Percentiles rank a stretch among this genome's conserved stretches.
These are phyloP conservation scores for Aspergillus aculeatus DNA, from an alignment of 2,329 filamentous ascomycete species.

Conservation along the genomic window DNA sequence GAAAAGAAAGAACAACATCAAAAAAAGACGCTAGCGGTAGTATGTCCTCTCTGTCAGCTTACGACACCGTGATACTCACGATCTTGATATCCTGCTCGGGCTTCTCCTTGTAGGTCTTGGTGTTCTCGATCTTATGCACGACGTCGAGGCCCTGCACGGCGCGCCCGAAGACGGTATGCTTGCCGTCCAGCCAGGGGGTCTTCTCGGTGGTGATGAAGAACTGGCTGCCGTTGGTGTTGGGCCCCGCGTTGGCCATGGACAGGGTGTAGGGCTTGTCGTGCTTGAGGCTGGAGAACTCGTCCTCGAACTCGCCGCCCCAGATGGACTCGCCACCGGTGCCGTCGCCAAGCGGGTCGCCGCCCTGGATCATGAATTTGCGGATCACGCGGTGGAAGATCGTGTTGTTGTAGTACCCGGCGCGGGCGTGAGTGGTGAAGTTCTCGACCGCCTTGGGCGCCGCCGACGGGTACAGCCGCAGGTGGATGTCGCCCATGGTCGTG, in stretches of 20 bases:
- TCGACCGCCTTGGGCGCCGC: conserved; percentile 93
- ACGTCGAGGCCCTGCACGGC: conserved; percentile 90
- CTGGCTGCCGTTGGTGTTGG: conserved; percentile 91
- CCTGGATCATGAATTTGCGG: conserved; percentile 94
- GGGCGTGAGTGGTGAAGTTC: conserved; percentile 92
- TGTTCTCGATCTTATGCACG: conserved; percentile 92
- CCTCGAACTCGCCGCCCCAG: conserved; percentile 88
- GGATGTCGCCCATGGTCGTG: conserved; percentile 91
- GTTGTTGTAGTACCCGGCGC: conserved; percentile 92
- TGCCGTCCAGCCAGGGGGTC: conserved; percentile 94
- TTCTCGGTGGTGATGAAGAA: conserved; percentile 99
- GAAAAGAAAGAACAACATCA: background rate
- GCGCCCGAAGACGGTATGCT: conserved; percentile 93
- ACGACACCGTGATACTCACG: conserved; percentile 66
- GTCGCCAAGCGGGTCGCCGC: conserved; percentile 81
- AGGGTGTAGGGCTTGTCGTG: conserved; percentile 96
- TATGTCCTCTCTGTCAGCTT: background rate
- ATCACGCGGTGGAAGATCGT: conserved; percentile 98
- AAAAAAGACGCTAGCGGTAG: background rate
- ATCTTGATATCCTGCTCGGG: conserved; percentile 98
- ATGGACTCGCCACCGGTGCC: conserved; percentile 89
- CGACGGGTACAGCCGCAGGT: conserved; percentile 87
- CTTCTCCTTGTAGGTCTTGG: conserved; percentile 83
- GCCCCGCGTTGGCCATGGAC: conserved; percentile 96
- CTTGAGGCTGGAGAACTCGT: conserved; percentile 86